phyloP scores from a whole-genome alignment of 768 basidiomycete species.

The Rubroboletus pulcherrimus region DNA sequence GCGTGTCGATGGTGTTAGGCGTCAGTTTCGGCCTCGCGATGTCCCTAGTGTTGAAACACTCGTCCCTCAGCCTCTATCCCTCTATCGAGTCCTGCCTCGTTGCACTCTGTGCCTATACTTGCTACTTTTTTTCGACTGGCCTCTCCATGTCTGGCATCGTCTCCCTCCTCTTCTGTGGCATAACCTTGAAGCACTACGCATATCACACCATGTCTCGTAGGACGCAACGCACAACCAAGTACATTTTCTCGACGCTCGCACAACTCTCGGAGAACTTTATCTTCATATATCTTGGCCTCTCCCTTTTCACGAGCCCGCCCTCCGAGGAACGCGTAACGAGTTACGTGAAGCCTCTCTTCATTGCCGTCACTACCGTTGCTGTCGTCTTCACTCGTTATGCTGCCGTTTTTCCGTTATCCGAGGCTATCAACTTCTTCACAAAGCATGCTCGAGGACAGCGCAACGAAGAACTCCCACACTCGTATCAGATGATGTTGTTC shows the following conservation, averaged over 20 bases:
- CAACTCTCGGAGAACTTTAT: constrained; percentile 98
- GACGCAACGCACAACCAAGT: constrained; percentile 91
- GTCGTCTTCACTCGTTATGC: constrained; percentile 94
- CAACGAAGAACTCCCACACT: constrained; percentile 89
- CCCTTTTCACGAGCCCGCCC: constrained; percentile 89
- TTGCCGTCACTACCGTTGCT: constrained; percentile 84
- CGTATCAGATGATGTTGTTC: constrained; percentile 99
- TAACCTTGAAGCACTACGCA: constrained; percentile 99
- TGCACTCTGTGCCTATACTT: constrained; percentile 90
- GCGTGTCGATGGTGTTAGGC: constrained; percentile 90
- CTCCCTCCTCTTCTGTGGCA: constrained; percentile 95
- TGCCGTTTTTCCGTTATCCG: constrained; percentile 93
- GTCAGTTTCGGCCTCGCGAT: constrained; percentile 87
- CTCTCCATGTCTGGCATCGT: constrained; percentile 94
- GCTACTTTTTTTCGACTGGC: constrained; percentile 99
- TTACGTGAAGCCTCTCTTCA: constrained; percentile 95
- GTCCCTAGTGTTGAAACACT: constrained; percentile 93
- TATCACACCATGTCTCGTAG: constrained; percentile 98
- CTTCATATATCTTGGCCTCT: constrained; percentile 97
- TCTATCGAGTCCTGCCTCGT: constrained; percentile 97
- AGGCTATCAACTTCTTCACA: constrained; percentile 91
- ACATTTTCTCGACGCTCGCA: constrained; percentile 92
- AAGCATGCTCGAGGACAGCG: constrained; percentile 81
- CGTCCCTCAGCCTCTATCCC: constrained; percentile 80
- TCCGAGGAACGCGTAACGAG: constrained; percentile 70